Evolutionary conservation across 352 stramenopile species (phyloP).

Genomic region (Peronospora farinosa): DNA sequence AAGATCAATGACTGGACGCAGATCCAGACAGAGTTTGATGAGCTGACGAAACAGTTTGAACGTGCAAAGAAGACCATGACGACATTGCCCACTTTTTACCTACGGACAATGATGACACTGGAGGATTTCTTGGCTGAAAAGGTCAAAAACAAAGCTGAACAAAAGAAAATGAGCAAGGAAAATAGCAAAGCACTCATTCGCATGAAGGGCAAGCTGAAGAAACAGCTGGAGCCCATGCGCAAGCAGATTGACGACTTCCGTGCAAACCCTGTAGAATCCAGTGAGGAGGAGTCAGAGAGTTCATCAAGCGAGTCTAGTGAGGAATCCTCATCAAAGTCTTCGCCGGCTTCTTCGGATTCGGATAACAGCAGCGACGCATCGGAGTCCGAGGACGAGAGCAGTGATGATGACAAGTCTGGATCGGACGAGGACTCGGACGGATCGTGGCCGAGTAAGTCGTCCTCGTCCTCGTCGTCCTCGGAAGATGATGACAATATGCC

Average conservation of each 20-base stretch:
- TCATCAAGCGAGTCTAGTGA: constrained; percentile 16
- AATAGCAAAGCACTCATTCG: constrained; percentile 94
- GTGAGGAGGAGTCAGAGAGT: constrained; percentile 51
- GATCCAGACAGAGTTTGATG: constrained; percentile 94
- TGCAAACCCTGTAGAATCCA: constrained; percentile 81
- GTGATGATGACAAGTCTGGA: constrained; percentile 19
- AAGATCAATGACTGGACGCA: constrained; percentile 94
- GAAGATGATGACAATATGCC: constrained; percentile 84
- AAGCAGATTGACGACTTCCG: constrained; percentile 88
- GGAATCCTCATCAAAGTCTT: constrained; percentile 21
- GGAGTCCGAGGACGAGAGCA: constrained; percentile 20
- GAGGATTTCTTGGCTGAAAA: constrained; percentile 90
- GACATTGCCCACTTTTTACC: constrained; percentile 87
- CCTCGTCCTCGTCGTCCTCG: constrained; percentile 53
- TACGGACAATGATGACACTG: constrained; percentile 89
- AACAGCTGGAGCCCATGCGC: constrained; percentile 91
- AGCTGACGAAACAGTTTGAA: constrained; percentile 89
- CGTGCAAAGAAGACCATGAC: constrained; percentile 83
- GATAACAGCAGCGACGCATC: constrained; percentile 14
- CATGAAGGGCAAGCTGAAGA: constrained; percentile 97
- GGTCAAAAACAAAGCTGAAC: constrained; percentile 93
- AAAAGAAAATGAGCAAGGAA: constrained; percentile 96
- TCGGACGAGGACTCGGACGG: constrained; percentile 42
- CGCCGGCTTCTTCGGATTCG: constrained; percentile 7
- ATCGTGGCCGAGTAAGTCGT: constrained; percentile 54